Evolutionary conservation across 495 filamentous ascomycete genomes (phyloP).

Genomic region (Penicillium turbatum): DNA sequence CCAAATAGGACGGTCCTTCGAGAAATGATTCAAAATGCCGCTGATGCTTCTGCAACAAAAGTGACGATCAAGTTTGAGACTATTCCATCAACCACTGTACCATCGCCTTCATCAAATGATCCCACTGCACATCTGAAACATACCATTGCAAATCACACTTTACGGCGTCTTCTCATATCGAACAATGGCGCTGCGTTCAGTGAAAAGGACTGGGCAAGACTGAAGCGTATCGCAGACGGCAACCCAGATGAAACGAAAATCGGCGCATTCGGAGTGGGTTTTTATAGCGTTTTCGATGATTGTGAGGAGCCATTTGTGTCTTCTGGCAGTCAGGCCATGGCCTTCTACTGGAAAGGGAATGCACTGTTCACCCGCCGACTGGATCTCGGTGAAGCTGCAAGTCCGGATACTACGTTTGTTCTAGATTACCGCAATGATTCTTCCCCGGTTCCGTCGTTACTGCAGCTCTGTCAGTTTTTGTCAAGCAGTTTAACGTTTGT

Average conservation of each 20-base stretch:
- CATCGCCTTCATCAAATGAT: slow-evolving; percentile 63
- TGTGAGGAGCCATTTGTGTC: slow-evolving; percentile 96
- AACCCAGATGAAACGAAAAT: slow-evolving; percentile 99
- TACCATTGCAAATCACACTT: slow-evolving; percentile 73
- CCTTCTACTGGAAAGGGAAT: slow-evolving; percentile 98
- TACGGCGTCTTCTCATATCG: slow-evolving; percentile 76
- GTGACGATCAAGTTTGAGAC: slow-evolving; percentile 92
- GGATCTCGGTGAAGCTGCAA: slow-evolving; percentile 59
- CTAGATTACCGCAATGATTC: slow-evolving; percentile 86
- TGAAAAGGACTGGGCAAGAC: slow-evolving; percentile 81
- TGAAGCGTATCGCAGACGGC: slow-evolving; percentile 96
- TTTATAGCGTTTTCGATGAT: slow-evolving; percentile 98
- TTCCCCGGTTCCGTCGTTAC: slow-evolving; percentile 76
- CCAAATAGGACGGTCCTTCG: slow-evolving; percentile 59
- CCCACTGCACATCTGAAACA: slow-evolving; percentile 73
- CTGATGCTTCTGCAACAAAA: slow-evolving; percentile 85
- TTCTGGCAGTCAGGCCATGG: slow-evolving; percentile 88
- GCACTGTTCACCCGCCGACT: slow-evolving; percentile 83
- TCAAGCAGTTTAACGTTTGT: slow-evolving; percentile 96
- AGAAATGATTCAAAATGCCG: slow-evolving; percentile 97
- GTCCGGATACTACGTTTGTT: slow-evolving; percentile 78
- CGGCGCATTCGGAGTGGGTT: slow-evolving; percentile 96
- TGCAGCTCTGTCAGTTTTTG: slow-evolving; percentile 85
- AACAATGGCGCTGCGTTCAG: slow-evolving; percentile 87
- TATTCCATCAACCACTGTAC: slow-evolving; percentile 69